Conservation (phyloP, 2,329 filamentous ascomycete genomes). For the Xylaria sp. region DNA sequence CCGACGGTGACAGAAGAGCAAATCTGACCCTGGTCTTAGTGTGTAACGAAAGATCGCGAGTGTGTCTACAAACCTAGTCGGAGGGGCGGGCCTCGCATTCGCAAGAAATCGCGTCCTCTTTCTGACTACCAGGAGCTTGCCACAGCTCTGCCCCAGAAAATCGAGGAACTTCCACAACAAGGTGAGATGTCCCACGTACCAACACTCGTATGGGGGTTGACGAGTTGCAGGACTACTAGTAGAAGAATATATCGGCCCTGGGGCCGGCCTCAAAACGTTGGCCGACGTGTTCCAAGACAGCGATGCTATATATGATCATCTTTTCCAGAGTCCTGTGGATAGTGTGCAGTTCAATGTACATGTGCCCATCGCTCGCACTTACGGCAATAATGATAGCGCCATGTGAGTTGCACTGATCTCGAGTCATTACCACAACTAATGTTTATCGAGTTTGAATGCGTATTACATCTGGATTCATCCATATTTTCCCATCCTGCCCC, state of each 20-base stretch:
- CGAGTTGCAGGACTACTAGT: conserved; percentile 43
- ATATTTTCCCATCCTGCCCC: conserved; percentile 61
- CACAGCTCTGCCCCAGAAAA: conserved; percentile 43
- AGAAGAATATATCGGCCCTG: conserved; percentile 57
- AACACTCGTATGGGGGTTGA: conserved; percentile 22
- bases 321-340: conserved; percentile 49
- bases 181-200: conserved; percentile 42
- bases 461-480: conserved; percentile 65
- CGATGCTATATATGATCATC: conserved; percentile 59
- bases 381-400: conserved; percentile 52
- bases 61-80: conserved; percentile 57
- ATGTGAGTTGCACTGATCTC: conserved; percentile 51
- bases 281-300: conserved; percentile 59
- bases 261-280: conserved; percentile 59
- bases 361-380: conserved; percentile 54
- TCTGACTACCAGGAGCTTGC: conserved; percentile 47
- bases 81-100: conserved; percentile 56
- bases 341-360: conserved; percentile 36
- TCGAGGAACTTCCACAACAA: conserved; percentile 48
- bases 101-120: conserved; percentile 52
- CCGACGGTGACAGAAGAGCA: conserved; percentile 23
- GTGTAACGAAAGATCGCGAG: conserved; percentile 53
- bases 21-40: conserved; percentile 48
- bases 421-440: conserved; percentile 18
- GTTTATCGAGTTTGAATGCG: conserved; percentile 54